phyloP scores from a whole-genome alignment of 352 stramenopile species.

The Pythium oligandrum region DNA sequence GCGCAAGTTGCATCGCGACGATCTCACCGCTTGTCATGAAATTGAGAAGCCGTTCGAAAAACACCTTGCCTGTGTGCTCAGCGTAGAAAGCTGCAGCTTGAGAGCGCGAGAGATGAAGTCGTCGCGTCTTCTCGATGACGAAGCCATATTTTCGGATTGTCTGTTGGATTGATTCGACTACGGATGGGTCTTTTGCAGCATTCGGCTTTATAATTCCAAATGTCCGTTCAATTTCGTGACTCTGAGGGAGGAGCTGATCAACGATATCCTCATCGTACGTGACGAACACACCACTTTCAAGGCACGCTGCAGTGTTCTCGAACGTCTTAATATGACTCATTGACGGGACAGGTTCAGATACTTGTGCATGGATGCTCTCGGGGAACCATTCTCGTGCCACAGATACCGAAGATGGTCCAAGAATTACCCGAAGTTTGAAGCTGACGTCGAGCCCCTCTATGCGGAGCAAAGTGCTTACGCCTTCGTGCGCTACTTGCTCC shows the following conservation, averaged over 20 bases:
- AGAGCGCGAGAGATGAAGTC: conserved; percentile 30
- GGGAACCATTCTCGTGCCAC: conserved; percentile 40
- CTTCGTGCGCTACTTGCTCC: background rate
- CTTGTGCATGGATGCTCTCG: conserved; percentile 35
- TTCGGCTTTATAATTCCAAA: conserved; percentile 66
- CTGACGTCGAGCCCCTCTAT: conserved; percentile 43
- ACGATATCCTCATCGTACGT: conserved; percentile 15
- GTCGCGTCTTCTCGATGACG: conserved; percentile 31
- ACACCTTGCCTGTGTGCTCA: conserved; percentile 55
- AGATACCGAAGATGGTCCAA: conserved; percentile 32
- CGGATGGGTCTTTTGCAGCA: conserved; percentile 23
- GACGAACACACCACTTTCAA: conserved; percentile 44
- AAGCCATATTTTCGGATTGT: conserved; percentile 48
- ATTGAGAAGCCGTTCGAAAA: conserved; percentile 45
- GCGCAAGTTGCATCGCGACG: conserved; percentile 41
- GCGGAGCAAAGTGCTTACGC: conserved; percentile 15
- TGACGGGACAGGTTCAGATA: conserved; percentile 13
- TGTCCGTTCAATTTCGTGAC: conserved; percentile 27
- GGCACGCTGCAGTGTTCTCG: conserved; percentile 24
- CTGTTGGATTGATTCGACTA: conserved; percentile 28
- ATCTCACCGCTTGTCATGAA: conserved; percentile 76
- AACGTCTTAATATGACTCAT: conserved; percentile 19
- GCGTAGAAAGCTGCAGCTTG: conserved; percentile 58
- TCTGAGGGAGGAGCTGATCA: conserved; percentile 10
- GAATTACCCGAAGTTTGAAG: conserved; percentile 25